Evolutionary conservation across 495 filamentous ascomycete genomes (phyloP), one percentile per base, ranked within the genome.

Genomic region (Trichoderma gamsii): DNA sequence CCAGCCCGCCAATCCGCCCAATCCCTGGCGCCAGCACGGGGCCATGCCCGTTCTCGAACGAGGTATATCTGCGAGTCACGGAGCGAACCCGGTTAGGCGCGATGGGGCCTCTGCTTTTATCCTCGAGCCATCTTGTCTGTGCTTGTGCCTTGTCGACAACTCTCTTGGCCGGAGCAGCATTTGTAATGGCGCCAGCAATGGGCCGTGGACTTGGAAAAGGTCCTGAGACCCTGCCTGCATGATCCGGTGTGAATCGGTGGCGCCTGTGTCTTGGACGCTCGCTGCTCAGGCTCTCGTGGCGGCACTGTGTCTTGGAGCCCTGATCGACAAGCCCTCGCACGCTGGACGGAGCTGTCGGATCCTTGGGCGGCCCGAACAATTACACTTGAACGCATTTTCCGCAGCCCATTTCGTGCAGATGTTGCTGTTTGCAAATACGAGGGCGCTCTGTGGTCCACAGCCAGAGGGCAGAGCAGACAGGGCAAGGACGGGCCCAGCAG

Each of bases 11-110:
- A 61, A 32, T 61, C 56, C 56, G 56, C 56, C 56, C 27, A 61
- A 25, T 61, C 56, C 56, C 56, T 61, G 56, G 56, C 25, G 23
- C 56, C 29, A 25, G 56, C 56, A 61, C 56, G 56, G 56, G 56
- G 56, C 56, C 56, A 13, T 61, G 56, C 16, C 56, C 56, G 56
- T 61, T 61, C 56, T 61, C 56, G 56, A 61, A 61, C 56, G 56
- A 61, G 56, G 56, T 29, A 32, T 32, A 61, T 32, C 56, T 61
- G 56, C 56, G 56, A 61, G 56, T 61, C 56, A 61, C 56, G 56
- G 56, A 61, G 56, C 56, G 56, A 32, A 61, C 23, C 56, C 23
- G 23, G 23, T 18, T 61, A 61, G 56, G 56, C 27, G 56, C 56
- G 23, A 29, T 49, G 35, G 44, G 44, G n/a, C 44, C 44, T 16